phyloP scores from a whole-genome alignment of 768 basidiomycete species.

The Naganishia onofrii region DNA sequence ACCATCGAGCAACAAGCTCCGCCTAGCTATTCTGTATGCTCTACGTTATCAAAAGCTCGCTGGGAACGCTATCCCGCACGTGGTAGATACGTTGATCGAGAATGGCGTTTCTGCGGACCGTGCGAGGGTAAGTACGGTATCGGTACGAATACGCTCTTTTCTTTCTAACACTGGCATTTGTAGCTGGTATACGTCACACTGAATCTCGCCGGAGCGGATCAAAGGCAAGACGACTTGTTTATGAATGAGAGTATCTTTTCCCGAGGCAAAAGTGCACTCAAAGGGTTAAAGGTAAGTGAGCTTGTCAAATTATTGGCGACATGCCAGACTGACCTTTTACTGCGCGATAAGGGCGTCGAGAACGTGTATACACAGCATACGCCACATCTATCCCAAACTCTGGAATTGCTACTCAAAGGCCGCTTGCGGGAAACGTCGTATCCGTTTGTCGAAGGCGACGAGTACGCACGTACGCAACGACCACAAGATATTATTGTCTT shows the following conservation, averaged over 20 bases:
- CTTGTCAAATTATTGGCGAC: neutral
- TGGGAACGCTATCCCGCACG: constrained; percentile 69
- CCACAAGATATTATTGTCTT: constrained; percentile 96
- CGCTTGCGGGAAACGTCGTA: constrained; percentile 81
- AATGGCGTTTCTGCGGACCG: constrained; percentile 59
- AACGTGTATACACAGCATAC: constrained; percentile 98
- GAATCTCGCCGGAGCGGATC: constrained; percentile 90
- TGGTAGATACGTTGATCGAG: constrained; percentile 53
- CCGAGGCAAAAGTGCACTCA: constrained; percentile 88
- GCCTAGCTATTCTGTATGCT: constrained; percentile 86
- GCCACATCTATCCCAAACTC: constrained; percentile 85
- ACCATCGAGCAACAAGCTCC: constrained; percentile 76
- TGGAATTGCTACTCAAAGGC: constrained; percentile 84
- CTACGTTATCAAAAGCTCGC: constrained; percentile 90
- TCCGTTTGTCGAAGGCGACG: constrained; percentile 76
- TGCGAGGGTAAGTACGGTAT: constrained; percentile 35
- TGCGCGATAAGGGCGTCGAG: constrained; percentile 75
- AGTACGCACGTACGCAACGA: constrained; percentile 59
- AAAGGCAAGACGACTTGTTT: constrained; percentile 95
- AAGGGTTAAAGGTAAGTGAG: constrained; percentile 77
- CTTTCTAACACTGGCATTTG: neutral
- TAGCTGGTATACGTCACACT: constrained; percentile 90
- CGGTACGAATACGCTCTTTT: neutral
- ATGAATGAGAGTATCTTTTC: constrained; percentile 91
- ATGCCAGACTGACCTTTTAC: constrained; percentile 23